phyloP scores from a whole-genome alignment of 2,329 filamentous ascomycete genomes.

The Cladosporium oxysporum region DNA sequence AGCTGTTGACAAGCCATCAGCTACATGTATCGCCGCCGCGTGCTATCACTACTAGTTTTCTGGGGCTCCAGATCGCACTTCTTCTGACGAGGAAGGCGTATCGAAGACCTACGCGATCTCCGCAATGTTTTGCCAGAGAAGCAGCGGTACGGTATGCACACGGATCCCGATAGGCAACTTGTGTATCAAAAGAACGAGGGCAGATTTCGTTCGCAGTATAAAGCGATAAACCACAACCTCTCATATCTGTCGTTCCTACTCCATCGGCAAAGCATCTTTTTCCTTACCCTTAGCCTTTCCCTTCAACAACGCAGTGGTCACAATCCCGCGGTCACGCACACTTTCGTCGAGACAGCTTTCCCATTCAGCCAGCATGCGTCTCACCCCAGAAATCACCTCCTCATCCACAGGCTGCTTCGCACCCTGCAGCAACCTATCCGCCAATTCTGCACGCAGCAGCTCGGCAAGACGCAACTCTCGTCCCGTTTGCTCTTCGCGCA shows the following conservation, averaged over 20 bases:
- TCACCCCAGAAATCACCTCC: background rate
- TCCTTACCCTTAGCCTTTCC: background rate
- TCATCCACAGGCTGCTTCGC: background rate
- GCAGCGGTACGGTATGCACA: background rate
- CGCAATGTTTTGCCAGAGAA: background rate
- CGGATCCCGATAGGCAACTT: background rate
- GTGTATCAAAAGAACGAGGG: background rate
- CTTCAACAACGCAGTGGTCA: background rate
- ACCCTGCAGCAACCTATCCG: background rate
- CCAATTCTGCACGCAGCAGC: conserved; percentile 5
- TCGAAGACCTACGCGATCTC: background rate
- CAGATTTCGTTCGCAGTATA: background rate
- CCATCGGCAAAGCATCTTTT: background rate
- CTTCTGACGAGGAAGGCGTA: background rate
- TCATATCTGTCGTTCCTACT: background rate
- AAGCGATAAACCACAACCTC: no score
- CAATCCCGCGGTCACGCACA: conserved; percentile 7
- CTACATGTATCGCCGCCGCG: background rate
- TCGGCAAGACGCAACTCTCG: background rate
- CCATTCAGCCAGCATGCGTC: conserved; percentile 3
- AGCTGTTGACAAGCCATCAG: background rate
- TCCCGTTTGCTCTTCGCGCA: background rate
- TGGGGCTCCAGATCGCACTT: background rate
- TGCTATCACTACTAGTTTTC: background rate
- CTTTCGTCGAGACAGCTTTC: background rate